Evolutionary conservation across 1,139 yeast genomes (phyloP).

Genomic region (Candida neerlandica): DNA sequence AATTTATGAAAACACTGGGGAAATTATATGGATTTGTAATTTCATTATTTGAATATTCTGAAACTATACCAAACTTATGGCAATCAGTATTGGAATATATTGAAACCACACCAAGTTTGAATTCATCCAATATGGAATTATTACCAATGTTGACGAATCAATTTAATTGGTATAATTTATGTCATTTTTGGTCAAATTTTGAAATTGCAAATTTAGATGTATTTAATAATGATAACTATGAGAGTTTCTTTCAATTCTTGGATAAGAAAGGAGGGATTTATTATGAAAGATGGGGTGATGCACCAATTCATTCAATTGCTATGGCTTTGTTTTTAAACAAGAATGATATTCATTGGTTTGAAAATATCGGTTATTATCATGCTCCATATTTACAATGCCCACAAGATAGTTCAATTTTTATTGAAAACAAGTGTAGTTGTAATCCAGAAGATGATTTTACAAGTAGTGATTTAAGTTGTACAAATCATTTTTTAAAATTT

Average conservation of each 20-base stretch:
- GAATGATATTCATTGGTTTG: slow-evolving; percentile 33
- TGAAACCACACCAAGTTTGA: slow-evolving; percentile 13
- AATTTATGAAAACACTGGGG: slow-evolving; percentile 23
- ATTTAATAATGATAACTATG: slow-evolving; percentile 25
- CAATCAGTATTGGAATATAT: slow-evolving; percentile 21
- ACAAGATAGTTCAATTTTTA: slow-evolving; percentile 16
- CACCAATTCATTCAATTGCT: slow-evolving; percentile 40
- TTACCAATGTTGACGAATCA: slow-evolving; percentile 16
- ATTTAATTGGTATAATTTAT: slow-evolving; percentile 32
- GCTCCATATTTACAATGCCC: slow-evolving; percentile 42
- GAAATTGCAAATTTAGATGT: slow-evolving; percentile 36
- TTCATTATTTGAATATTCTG: slow-evolving; percentile 35
- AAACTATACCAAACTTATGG: slow-evolving; percentile 40
- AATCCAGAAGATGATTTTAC: slow-evolving; percentile 36
- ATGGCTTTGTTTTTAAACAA: slow-evolving; percentile 26
- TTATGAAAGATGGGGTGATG: slow-evolving; percentile 49
- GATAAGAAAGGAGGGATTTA: slow-evolving; percentile 38
- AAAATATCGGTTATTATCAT: slow-evolving; percentile 37
- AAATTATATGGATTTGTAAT: slow-evolving; percentile 31
- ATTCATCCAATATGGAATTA: slow-evolving; percentile 17
- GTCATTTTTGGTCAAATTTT: slow-evolving; percentile 45
- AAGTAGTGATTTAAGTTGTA: slow-evolving; percentile 31
- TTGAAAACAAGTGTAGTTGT: slow-evolving; percentile 31
- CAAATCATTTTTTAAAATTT: slow-evolving; percentile 24
- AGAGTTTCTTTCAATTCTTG: slow-evolving; percentile 27